These are phyloP conservation scores for Escovopsis weberi DNA, from an alignment of 2,329 filamentous ascomycete species.

Conservation along the genomic window DNA sequence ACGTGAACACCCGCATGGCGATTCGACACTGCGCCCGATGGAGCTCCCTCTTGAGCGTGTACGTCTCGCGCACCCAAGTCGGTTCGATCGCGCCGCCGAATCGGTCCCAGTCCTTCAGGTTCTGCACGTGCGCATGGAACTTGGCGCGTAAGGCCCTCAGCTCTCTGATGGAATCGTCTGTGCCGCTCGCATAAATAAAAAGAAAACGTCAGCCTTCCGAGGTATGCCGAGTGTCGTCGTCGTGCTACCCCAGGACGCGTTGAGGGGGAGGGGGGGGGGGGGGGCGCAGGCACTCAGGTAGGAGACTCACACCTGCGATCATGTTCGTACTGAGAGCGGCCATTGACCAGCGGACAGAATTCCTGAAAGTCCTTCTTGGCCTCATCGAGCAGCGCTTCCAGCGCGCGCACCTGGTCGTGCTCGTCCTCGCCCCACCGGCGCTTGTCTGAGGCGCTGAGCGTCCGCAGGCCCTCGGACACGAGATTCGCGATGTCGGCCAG, in stretches of 20 bases:
- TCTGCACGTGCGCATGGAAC: conserved; percentile 32
- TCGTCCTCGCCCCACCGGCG: conserved; percentile 44
- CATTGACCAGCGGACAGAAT: conserved; percentile 38
- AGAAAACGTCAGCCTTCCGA: not conserved
- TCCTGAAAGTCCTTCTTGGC: conserved; percentile 47
- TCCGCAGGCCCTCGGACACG: conserved; percentile 37
- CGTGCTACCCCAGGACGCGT: too few species aligned
- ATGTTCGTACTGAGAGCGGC: conserved; percentile 42
- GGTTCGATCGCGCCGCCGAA: conserved; percentile 40
- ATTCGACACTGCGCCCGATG: conserved; percentile 45
- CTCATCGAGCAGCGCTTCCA: conserved; percentile 42
- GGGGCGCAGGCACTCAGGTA: not conserved
- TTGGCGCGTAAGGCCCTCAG: conserved; percentile 29
- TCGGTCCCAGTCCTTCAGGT: conserved; percentile 39
- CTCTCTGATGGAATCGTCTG: conserved; percentile 39
- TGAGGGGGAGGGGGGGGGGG: not conserved
- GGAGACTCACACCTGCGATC: conserved; percentile 35
- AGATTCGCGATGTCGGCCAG: conserved; percentile 42
- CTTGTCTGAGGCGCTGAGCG: conserved; percentile 42
- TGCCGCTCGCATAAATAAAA: not conserved
- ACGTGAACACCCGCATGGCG: conserved; percentile 39
- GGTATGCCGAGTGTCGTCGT: too few species aligned
- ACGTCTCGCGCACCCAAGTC: conserved; percentile 39
- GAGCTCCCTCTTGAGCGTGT: conserved; percentile 32
- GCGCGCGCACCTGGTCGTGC: conserved; percentile 41